Evolutionary conservation across 306 rosid species (phyloP).

Genomic region (Ammopiptanthus mongolicus): DNA sequence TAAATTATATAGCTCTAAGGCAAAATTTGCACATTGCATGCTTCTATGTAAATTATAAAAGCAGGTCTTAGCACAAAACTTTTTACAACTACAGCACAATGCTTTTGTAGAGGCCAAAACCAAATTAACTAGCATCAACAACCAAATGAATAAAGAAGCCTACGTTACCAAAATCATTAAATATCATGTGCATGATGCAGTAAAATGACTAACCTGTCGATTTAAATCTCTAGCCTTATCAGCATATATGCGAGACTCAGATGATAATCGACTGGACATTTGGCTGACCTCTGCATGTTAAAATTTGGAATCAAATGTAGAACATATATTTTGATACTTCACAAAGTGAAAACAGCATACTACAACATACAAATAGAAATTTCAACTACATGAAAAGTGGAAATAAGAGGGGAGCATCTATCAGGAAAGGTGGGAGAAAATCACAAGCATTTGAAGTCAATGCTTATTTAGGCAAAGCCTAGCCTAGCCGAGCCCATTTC

Average conservation of each 20-base stretch:
- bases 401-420: constrained; percentile 2
- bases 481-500: too few relatives aligned
- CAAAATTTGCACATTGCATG: not conserved
- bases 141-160: not conserved
- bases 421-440: not conserved
- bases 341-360: not conserved
- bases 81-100: not conserved
- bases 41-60: constrained; percentile 10
- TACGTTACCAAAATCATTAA: not conserved
- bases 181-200: not conserved
- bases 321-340: not conserved
- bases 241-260: constrained; percentile 92
- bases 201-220: constrained; percentile 70
- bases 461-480: not conserved
- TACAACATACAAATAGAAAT: not conserved
- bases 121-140: not conserved
- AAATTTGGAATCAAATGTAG: constrained; percentile 11
- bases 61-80: constrained; percentile 2
- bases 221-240: constrained; percentile 91
- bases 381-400: not conserved
- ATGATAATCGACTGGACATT: constrained; percentile 92
- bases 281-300: constrained; percentile 92
- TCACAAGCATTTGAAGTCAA: not conserved
- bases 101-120: not conserved
- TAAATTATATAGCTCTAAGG: not conserved